phyloP scores from a whole-genome alignment of 768 basidiomycete genomes.

The Suillus subluteus region DNA sequence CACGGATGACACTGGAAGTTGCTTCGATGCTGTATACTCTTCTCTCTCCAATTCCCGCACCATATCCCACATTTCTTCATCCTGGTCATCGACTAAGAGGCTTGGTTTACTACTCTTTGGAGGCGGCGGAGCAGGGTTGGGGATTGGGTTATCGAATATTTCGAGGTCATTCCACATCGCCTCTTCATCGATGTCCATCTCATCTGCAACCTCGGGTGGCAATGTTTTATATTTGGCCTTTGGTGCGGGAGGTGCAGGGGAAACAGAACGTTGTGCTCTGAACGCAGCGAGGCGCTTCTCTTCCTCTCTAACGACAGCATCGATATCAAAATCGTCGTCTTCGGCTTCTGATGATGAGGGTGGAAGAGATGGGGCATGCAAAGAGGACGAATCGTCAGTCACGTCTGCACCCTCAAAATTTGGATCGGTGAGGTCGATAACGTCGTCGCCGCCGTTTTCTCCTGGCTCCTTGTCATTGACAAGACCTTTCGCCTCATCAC shows the following conservation, averaged over 20 bases:
- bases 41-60: constrained; percentile 56
- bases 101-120: constrained; percentile 10
- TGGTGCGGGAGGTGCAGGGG: constrained; percentile 11
- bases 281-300: constrained; percentile 37
- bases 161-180: constrained; percentile 38
- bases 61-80: constrained; percentile 77
- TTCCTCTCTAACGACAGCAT: constrained; percentile 52
- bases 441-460: constrained; percentile 24
- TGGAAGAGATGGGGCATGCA: constrained; percentile 43
- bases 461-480: constrained; percentile 37
- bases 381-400: constrained; percentile 35
- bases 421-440: constrained; percentile 35
- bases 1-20: constrained; percentile 30
- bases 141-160: constrained; percentile 20
- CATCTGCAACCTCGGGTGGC: constrained; percentile 11
- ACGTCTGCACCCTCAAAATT: constrained; percentile 32
- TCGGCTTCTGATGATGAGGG: constrained; percentile 45
- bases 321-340: constrained; percentile 55
- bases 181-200: constrained; percentile 42
- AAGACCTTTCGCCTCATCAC: constrained; percentile 62
- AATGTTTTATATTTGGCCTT: constrained; percentile 15
- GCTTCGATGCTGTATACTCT: constrained; percentile 17
- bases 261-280: constrained; percentile 18
- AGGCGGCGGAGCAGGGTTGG: constrained; percentile 8
- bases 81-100: constrained; percentile 37